phyloP scores from a whole-genome alignment of 495 filamentous ascomycete species.

The Xylaria sp. region DNA sequence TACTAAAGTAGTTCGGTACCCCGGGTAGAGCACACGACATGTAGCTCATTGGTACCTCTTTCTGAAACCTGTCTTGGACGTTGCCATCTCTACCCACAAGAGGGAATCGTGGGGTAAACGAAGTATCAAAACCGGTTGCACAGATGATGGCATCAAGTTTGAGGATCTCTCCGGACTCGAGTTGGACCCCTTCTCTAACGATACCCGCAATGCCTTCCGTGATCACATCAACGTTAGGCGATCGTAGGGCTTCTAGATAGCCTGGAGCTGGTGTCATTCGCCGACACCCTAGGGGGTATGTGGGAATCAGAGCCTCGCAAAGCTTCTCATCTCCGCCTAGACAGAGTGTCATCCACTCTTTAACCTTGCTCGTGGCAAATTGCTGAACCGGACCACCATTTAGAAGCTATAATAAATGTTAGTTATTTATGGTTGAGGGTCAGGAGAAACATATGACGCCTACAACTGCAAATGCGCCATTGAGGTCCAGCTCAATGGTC shows the following conservation, averaged over 20 bases:
- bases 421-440: constrained; percentile 26
- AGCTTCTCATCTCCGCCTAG: constrained; percentile 41
- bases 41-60: constrained; percentile 49
- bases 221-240: constrained; percentile 67
- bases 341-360: constrained; percentile 39
- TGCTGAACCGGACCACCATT: constrained; percentile 43
- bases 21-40: constrained; percentile 54
- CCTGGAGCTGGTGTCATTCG: constrained; percentile 72
- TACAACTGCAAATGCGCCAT: constrained; percentile 40
- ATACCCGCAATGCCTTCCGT: constrained; percentile 63
- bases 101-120: constrained; percentile 67
- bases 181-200: constrained; percentile 64
- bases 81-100: constrained; percentile 61
- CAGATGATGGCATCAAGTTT: constrained; percentile 71
- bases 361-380: constrained; percentile 35
- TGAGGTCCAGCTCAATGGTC: constrained; percentile 36
- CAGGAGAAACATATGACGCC: constrained; percentile 7
- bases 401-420: constrained; percentile 40
- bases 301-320: constrained; percentile 65
- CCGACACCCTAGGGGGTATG: constrained; percentile 69
- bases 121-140: constrained; percentile 71
- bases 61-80: constrained; percentile 50
- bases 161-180: constrained; percentile 60
- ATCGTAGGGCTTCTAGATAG: constrained; percentile 68
- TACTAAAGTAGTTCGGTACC: constrained; percentile 59